These are phyloP conservation scores for Betula pendula DNA, from an alignment of 306 rosid species.

Conservation along the genomic window DNA sequence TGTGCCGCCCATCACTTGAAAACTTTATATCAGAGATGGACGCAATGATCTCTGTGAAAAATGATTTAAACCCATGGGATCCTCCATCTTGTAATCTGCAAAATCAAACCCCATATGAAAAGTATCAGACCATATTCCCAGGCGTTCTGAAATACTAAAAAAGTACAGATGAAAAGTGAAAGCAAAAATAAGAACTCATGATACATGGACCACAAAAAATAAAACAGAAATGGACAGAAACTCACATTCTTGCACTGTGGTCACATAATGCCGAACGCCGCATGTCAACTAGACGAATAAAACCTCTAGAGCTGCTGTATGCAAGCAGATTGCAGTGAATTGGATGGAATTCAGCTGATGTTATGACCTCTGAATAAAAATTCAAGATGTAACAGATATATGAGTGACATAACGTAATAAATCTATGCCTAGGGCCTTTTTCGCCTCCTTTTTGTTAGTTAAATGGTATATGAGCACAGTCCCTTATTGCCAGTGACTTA, in stretches of 20 bases:
- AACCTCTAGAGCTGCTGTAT: slow-evolving; percentile 74
- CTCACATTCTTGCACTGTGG: slow-evolving; percentile 56
- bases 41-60: slow-evolving; percentile 54
- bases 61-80: slow-evolving; percentile 43
- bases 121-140: slow-evolving; percentile 23
- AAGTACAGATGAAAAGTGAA: neutral
- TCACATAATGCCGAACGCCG: slow-evolving; percentile 68
- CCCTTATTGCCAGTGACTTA: neutral
- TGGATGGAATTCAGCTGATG: slow-evolving; percentile 77
- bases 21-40: slow-evolving; percentile 65
- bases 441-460: neutral
- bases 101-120: slow-evolving; percentile 31
- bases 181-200: neutral
- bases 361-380: slow-evolving; percentile 59
- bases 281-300: slow-evolving; percentile 69
- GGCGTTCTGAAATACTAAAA: slow-evolving; percentile 15
- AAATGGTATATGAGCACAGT: neutral
- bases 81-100: slow-evolving; percentile 59
- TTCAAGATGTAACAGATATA: neutral
- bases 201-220: neutral
- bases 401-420: neutral
- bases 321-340: slow-evolving; percentile 74
- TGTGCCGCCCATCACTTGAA: slow-evolving; percentile 53
- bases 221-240: slow-evolving; percentile 17
- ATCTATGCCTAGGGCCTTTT: neutral